Conservation (phyloP, 257 asterid genomes). For the Nicotiana noctiflora region DNA sequence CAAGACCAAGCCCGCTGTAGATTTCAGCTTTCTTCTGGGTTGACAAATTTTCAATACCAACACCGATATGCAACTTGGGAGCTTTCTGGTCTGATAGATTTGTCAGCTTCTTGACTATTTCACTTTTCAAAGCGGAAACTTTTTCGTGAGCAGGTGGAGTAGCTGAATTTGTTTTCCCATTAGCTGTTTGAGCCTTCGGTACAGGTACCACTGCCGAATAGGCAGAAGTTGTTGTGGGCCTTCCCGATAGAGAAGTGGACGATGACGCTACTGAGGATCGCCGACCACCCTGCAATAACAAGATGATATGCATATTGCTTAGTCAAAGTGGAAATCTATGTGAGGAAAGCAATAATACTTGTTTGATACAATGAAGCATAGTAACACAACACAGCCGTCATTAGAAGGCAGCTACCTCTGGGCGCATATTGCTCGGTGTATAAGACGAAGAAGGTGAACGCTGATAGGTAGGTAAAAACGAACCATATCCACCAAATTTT, state of each 20-base stretch:
- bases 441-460: slow-evolving; percentile 11
- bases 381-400: neutral
- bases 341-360: slow-evolving; percentile 2
- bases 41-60: slow-evolving; percentile 11
- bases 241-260: neutral
- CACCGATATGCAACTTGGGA: slow-evolving; percentile 1
- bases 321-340: neutral
- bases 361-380: neutral
- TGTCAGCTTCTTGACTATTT: neutral
- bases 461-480: slow-evolving; percentile 17
- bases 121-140: slow-evolving; percentile 7
- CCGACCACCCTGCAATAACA: neutral
- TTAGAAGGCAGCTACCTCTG: slow-evolving; percentile 6
- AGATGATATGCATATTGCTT: slow-evolving; percentile 1
- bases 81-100: slow-evolving; percentile 10
- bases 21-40: slow-evolving; percentile 17
- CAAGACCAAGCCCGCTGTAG: slow-evolving; percentile 25
- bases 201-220: slow-evolving; percentile 19
- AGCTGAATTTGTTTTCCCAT: slow-evolving; percentile 6
- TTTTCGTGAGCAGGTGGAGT: neutral
- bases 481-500: slow-evolving; percentile 20
- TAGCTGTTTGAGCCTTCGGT: slow-evolving; percentile 8
- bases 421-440: neutral
- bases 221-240: slow-evolving; percentile 12
- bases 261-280: neutral